Evolutionary conservation across 129 eudicot species (phyloP), one percentile per base, ranked within the genome.

Genomic region (carrot (Daucus carota)): DNA sequence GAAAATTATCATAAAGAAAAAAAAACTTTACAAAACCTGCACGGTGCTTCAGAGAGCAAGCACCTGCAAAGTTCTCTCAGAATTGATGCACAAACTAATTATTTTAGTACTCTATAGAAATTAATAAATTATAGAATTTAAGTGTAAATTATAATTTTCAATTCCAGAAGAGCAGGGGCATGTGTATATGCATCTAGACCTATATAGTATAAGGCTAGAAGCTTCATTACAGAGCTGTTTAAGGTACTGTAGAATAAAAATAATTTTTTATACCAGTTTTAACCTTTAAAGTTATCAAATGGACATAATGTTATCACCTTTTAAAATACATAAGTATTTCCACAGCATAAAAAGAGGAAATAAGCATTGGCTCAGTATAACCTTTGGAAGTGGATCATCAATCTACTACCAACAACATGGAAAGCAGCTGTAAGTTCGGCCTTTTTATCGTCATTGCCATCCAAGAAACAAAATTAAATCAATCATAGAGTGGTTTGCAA

Each of bases 341-440:
- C 65, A 52, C 8, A 52, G 8, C 14, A 2, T n/a, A 9, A n/a
- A 52, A 57, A 24, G 62, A 71, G 29, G 6, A 8, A 54, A 38
- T 4, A 57, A 10, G 0, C 34, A 72, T 52, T 73, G 72, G 89
- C 92, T 88, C 92, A 81, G 92, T 73, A 72, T 73, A 62, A 85
- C 82, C 89, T 84, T 78, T 83, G 73, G 75, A 81, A 76, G 36
- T 59, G 68, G 2, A 57, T 85, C 89, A 88, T 88, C 92, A 88
- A 83, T 79, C 92, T 88, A 88, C 92, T 83, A 81, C 92, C 92
- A 83, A 83, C 57, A 77, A 72, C 67, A 3, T 74, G 32, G 84
- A 77, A 41, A 71, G 92, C 92, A 85, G 87, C 89, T 63, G 80
- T 88, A 85, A 88, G 89, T 81, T 86, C 92, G 92, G 92, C 92